These are phyloP conservation scores for Endothia cerciana DNA, from an alignment of 2,329 filamentous ascomycete genomes.

Conservation along the genomic window DNA sequence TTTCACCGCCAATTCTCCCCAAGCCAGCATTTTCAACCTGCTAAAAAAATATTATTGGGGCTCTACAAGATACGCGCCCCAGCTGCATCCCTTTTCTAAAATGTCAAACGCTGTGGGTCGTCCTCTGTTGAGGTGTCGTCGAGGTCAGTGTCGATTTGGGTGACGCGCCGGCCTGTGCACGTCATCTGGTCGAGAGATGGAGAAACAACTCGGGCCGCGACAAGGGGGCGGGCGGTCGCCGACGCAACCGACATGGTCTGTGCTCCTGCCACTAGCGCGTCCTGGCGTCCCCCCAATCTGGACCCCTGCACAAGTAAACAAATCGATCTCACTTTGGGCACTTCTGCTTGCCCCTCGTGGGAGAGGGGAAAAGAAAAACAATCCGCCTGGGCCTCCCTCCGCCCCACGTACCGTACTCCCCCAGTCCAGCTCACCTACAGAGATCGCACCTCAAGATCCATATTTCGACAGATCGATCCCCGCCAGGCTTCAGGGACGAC, in stretches of 20 bases:
- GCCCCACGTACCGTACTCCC: conserved; percentile 16
- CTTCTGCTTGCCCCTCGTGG: conserved; percentile 9
- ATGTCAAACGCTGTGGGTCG: not conserved
- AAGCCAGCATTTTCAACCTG: not conserved
- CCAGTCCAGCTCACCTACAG: not conserved
- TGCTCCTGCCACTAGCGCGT: conserved; percentile 19
- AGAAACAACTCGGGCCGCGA: conserved; percentile 14
- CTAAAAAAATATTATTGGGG: not conserved
- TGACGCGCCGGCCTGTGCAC: conserved; percentile 25
- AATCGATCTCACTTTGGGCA: not conserved
- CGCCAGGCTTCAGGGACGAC: conserved; percentile 24
- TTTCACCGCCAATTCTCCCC: not conserved
- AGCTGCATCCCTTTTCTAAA: not conserved
- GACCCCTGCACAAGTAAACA: conserved; percentile 16
- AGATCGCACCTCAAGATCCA: conserved; percentile 5
- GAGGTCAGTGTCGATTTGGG: conserved; percentile 12
- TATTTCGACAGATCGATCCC: conserved; percentile 9
- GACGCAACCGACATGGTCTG: conserved; percentile 24
- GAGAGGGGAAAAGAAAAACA: not conserved
- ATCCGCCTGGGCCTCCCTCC: conserved; percentile 2
- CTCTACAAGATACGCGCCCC: not conserved
- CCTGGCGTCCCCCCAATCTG: conserved; percentile 1
- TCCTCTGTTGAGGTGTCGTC: not conserved
- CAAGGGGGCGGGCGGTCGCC: conserved; percentile 20
- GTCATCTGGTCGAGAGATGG: conserved; percentile 6